Percentiles rank a stretch among this genome's conserved stretches.
Conservation (phyloP, 768 basidiomycete genomes). For the Chiua virens region DNA sequence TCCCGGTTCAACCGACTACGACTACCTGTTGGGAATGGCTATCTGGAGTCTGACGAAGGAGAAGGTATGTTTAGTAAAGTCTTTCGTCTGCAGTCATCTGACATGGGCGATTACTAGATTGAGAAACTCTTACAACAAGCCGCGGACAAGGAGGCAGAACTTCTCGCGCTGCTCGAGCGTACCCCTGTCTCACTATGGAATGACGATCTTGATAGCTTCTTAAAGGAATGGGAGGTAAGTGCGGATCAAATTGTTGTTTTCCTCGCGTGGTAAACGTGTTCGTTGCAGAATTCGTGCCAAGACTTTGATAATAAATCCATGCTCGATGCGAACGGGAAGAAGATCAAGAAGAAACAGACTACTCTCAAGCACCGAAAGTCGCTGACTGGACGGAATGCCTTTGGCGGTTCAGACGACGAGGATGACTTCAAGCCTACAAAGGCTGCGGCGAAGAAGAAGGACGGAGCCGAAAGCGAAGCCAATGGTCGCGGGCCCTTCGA, state of each 20-base stretch:
- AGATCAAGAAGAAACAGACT: slow-evolving; percentile 56
- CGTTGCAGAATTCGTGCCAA: slow-evolving; percentile 37
- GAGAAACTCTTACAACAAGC: slow-evolving; percentile 81
- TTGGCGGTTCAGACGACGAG: slow-evolving; percentile 41
- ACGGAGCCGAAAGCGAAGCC: slow-evolving; percentile 26
- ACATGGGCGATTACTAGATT: slow-evolving; percentile 50
- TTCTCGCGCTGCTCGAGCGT: slow-evolving; percentile 73
- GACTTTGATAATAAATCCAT: slow-evolving; percentile 45
- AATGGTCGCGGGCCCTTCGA: slow-evolving; percentile 41
- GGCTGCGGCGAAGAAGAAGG: slow-evolving; percentile 41
- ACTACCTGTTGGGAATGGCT: slow-evolving; percentile 93
- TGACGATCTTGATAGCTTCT: slow-evolving; percentile 79
- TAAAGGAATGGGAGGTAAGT: slow-evolving; percentile 82
- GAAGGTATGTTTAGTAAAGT: slow-evolving; percentile 51
- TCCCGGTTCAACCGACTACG: slow-evolving; percentile 65
- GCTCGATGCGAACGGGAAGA: slow-evolving; percentile 50
- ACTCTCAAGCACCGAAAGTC: slow-evolving; percentile 56
- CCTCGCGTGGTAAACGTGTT: slow-evolving; percentile 2
- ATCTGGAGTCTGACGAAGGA: slow-evolving; percentile 95
- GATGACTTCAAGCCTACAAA: slow-evolving; percentile 59
- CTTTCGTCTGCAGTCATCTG: background rate
- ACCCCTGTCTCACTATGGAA: slow-evolving; percentile 89
- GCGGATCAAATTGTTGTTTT: background rate
- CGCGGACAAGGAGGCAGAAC: slow-evolving; percentile 77
- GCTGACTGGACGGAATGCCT: slow-evolving; percentile 40